These are phyloP conservation scores for Periconia digitata DNA, from an alignment of 2,329 filamentous ascomycete genomes.

Conservation along the genomic window DNA sequence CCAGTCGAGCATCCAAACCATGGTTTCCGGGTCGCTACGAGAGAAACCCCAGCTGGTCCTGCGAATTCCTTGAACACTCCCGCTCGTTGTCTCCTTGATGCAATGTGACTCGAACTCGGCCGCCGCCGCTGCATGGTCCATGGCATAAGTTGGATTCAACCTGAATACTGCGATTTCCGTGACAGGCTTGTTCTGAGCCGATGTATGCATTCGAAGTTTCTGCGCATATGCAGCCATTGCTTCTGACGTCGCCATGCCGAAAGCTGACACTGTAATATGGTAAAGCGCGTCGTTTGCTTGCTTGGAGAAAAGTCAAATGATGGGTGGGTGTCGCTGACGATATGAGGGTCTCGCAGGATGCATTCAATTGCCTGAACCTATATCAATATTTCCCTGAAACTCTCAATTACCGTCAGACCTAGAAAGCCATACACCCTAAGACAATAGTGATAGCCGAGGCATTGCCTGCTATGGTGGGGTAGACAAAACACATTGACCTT, in stretches of 20 bases:
- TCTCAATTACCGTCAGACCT: too few species aligned
- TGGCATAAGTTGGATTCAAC: neutral
- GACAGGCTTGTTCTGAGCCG: constrained; percentile 6
- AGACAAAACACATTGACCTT: too few species aligned
- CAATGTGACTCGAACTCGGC: constrained; percentile 3
- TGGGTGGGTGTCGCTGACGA: too few species aligned
- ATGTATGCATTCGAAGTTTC: neutral
- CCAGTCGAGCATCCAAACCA: constrained; percentile 8
- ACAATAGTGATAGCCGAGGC: too few species aligned
- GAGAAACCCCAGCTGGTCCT: constrained; percentile 3
- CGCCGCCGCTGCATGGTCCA: neutral
- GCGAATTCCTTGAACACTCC: neutral
- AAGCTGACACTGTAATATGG: neutral
- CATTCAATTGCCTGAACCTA: too few species aligned
- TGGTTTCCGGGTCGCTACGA: neutral
- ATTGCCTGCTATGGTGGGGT: too few species aligned
- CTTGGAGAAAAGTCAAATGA: too few species aligned
- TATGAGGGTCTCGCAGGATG: too few species aligned
- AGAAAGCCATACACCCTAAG: too few species aligned
- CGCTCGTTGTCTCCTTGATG: neutral
- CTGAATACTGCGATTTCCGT: constrained; percentile 6
- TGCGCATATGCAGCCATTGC: constrained; percentile 5
- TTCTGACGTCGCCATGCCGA: constrained; percentile 2
- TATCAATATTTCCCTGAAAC: too few species aligned
- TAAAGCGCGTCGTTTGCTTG: too few species aligned